Evolutionary conservation across 371 early-diverging fungal species (phyloP).

Genomic region (Syncephalastrum monosporum): DNA sequence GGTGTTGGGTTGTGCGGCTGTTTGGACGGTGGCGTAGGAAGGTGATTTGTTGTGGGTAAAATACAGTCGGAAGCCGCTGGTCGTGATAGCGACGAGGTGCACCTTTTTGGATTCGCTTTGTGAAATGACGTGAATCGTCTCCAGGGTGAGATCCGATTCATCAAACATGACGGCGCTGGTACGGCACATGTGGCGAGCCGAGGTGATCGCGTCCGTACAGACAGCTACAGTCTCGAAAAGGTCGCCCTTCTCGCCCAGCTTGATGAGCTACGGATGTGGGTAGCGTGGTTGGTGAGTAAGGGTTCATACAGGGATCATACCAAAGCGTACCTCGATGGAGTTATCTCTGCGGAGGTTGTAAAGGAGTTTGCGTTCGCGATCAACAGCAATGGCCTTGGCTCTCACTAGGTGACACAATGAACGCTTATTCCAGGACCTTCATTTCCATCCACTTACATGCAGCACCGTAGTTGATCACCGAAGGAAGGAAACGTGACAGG

Average conservation of each 20-base stretch:
- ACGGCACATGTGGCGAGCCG: conserved; percentile 48
- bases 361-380: conserved; percentile 67
- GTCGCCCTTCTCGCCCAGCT: conserved; percentile 22
- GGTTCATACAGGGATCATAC: not conserved
- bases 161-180: conserved; percentile 41
- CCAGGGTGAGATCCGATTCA: conserved; percentile 47
- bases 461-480: too few species aligned
- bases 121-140: conserved; percentile 67
- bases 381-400: conserved; percentile 59
- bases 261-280: conserved; percentile 16
- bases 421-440: conserved; percentile 6
- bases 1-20: conserved; percentile 35
- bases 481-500: not conserved
- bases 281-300: not conserved
- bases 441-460: too few species aligned
- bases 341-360: conserved; percentile 69
- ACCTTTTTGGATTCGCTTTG: conserved; percentile 59
- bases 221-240: conserved; percentile 33
- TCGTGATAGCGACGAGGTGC: conserved; percentile 70
- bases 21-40: conserved; percentile 3
- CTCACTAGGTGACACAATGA: conserved; percentile 25
- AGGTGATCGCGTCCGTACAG: conserved; percentile 44
- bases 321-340: conserved; percentile 60
- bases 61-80: conserved; percentile 73
- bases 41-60: conserved; percentile 54